Evolutionary conservation across 2,329 filamentous ascomycete species (phyloP).

Genomic region (Scedosporium boydii): DNA sequence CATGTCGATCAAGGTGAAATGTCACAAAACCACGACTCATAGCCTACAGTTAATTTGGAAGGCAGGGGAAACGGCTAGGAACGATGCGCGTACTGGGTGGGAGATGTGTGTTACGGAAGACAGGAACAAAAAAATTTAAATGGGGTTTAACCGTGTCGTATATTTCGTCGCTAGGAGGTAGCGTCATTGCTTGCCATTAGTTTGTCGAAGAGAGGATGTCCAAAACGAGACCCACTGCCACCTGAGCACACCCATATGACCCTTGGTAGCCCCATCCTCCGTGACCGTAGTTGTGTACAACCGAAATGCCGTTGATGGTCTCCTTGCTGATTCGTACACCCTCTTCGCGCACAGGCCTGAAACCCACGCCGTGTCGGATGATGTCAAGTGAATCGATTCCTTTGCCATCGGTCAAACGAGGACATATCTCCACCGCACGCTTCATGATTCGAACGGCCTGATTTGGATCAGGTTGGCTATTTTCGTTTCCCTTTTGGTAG

Average conservation of each 20-base stretch:
- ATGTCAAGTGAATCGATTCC: conserved; percentile 66
- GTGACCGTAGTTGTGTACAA: conserved; percentile 76
- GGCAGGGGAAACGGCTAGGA: no score
- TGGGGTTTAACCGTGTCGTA: no score
- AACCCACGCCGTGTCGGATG: conserved; percentile 70
- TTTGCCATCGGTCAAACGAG: conserved; percentile 52
- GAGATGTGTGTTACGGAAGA: no score
- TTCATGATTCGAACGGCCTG: conserved; percentile 78
- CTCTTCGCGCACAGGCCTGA: conserved; percentile 64
- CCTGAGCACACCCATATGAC: conserved; percentile 60
- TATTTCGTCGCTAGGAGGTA: no score
- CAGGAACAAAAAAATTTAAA: no score
- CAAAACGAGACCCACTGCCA: conserved; percentile 53
- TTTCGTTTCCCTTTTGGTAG: conserved; percentile 71
- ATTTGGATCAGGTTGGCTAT: conserved; percentile 66
- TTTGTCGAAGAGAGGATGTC: no score
- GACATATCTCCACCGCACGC: conserved; percentile 54
- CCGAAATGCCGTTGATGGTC: conserved; percentile 48
- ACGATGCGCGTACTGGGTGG: no score
- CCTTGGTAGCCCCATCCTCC: conserved; percentile 68
- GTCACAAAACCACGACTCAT: no score
- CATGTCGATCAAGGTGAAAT: no score
- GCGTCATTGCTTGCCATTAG: no score
- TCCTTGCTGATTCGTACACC: conserved; percentile 62
- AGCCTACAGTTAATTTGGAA: no score